These are phyloP conservation scores for Vigna hirtella DNA, from an alignment of 306 rosid species.

Conservation along the genomic window DNA sequence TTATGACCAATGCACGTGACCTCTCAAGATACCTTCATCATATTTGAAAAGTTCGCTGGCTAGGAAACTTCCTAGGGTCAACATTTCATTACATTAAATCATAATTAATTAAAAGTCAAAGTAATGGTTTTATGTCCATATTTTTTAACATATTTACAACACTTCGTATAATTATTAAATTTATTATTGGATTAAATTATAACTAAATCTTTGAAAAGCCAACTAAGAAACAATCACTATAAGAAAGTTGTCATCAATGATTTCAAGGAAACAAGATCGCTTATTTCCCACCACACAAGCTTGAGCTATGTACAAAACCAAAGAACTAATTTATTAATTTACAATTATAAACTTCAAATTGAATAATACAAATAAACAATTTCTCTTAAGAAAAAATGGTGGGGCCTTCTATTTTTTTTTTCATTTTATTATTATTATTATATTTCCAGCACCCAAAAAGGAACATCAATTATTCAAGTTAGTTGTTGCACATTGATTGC, in stretches of 20 bases:
- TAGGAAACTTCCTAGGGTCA: background rate
- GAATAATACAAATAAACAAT: slow-evolving; percentile 30
- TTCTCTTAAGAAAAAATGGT: background rate
- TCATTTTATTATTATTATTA: background rate
- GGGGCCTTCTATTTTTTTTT: background rate
- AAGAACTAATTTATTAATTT: slow-evolving; percentile 30
- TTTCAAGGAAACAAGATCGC: slow-evolving; percentile 12
- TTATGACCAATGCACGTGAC: background rate
- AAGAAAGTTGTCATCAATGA: background rate
- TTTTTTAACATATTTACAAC: background rate
- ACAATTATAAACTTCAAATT: slow-evolving; percentile 31
- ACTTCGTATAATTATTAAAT: too few species aligned
- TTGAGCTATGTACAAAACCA: background rate
- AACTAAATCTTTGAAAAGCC: background rate
- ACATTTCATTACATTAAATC: background rate
- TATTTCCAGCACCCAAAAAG: background rate
- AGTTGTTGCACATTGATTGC: slow-evolving; percentile 26
- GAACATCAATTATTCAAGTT: slow-evolving; percentile 40
- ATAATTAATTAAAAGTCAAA: background rate
- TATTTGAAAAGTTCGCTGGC: background rate
- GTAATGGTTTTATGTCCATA: background rate
- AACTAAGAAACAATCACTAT: background rate
- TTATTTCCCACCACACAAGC: slow-evolving; percentile 29
- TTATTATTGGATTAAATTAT: background rate
- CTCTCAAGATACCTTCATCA: background rate